A percentile compares a stretch with the other conserved stretches of the same genome.
phyloP scores from a whole-genome alignment of 495 filamentous ascomycete genomes.

The Penicillium pulvis region DNA sequence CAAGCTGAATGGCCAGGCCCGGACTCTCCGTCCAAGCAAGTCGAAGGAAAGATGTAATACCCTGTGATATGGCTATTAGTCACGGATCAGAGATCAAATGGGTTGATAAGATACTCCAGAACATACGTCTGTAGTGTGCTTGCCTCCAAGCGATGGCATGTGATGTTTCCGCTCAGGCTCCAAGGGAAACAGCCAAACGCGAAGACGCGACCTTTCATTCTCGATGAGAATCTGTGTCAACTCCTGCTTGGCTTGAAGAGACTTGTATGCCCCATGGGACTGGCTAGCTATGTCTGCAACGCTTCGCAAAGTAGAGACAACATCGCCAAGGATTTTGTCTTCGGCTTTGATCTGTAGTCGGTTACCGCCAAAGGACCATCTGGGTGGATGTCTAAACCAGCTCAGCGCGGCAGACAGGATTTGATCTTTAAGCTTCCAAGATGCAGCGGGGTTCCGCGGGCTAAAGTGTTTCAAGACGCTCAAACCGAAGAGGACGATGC shows the following conservation, averaged over 20 bases:
- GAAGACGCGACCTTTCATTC: conserved; percentile 80
- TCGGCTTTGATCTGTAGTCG: conserved; percentile 91
- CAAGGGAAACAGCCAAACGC: conserved; percentile 88
- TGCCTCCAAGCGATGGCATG: conserved; percentile 39
- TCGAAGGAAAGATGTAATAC: conserved; percentile 57
- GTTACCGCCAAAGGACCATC: conserved; percentile 97
- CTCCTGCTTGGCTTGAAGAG: conserved; percentile 75
- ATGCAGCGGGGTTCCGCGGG: conserved; percentile 56
- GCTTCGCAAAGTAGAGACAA: conserved; percentile 60
- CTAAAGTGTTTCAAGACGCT: conserved; percentile 71
- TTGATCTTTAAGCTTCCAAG: conserved; percentile 82
- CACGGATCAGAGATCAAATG: conserved; percentile 6
- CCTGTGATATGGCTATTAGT: conserved; percentile 22
- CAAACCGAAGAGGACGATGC: conserved; percentile 79
- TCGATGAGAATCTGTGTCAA: conserved; percentile 76
- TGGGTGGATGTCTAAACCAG: conserved; percentile 83
- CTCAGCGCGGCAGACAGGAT: conserved; percentile 80
- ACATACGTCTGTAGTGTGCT: conserved; percentile 36
- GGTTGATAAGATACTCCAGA: conserved; percentile 5
- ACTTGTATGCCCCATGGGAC: conserved; percentile 56
- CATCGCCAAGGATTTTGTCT: conserved; percentile 76
- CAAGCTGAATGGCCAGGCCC: conserved; percentile 79
- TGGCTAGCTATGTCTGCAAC: conserved; percentile 59
- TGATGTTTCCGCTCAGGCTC: conserved; percentile 65
- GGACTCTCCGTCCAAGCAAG: conserved; percentile 87